Base-by-base conservation (phyloP, 2,329 filamentous ascomycete species). In the Nannizzia gypsea region DNA sequence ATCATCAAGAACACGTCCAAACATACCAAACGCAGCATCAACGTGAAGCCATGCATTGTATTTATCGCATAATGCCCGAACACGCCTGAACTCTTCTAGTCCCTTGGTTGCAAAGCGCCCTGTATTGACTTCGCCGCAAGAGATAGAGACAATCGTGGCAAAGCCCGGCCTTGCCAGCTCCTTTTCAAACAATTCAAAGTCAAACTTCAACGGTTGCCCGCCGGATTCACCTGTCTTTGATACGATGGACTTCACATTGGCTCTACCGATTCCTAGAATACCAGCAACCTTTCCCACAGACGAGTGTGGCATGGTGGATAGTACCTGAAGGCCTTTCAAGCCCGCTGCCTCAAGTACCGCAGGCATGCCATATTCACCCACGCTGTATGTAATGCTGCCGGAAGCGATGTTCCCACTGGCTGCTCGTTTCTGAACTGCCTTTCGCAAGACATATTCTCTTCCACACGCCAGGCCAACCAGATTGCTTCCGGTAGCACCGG, bases 51-150 rank as follows among this genome's bases (percentile, higher is more conserved):
- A 96, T 0, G 89, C 86, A 1, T 81, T 80, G 64, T 92, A 84
- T 64, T 78, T 76, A 66, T 93, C 85, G 48, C 88, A 90, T 42
- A 96, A 69, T 3, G 76, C 73, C 61, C 91, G 81, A 40, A 96
- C 73, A 59, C 77, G 76, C 59, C 73, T 67, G 72, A 84, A 85
- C 63, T 90, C 83, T 3, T 79, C 76, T 2, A 72, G 64, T 0
- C 76, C 81, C 1, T 74, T 73, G 34, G 79, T 88, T 28, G 89
- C 86, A 70, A 90, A 96, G 3, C 85, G 78, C 0, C 91, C 90
- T 0, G 90, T 95, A 66, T 97, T 96, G 28, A 96, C 89, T 73
- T 97, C 92, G 1, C 89, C 89, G 4, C 86, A 88, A 46, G 89
- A 91, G n/a, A 96, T 75, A 3, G 81, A 84, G 40, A 96, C 83